Evolutionary conservation across 306 rosid species (phyloP), one percentile per base, ranked within the genome.

Genomic region (Fragaria nilgerrensis): DNA sequence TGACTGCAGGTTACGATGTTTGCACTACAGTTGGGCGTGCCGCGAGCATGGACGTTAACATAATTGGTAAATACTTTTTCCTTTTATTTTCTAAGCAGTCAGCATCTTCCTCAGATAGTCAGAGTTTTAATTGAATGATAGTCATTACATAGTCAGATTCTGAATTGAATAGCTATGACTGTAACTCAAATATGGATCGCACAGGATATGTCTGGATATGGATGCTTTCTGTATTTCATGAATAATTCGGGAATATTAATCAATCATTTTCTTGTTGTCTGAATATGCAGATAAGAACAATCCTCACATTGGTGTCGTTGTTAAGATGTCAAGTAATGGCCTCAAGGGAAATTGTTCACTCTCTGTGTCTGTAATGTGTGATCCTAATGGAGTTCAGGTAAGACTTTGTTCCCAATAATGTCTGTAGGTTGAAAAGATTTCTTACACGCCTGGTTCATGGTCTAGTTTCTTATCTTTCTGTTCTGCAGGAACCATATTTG

Each of bases 351-450:
- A 87, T 65, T 95, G 98, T 85, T 95, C 98, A 0, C 90, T 95
- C 55, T 87, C 97, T 8, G 98, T 95, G 63, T 90, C 97, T 63
- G 88, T 95, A 67, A 82, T 89, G 64, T 95, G 98, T 80, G 70
- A 88, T 84, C 79, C 73, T 74, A 80, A 84, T 67, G 93, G 90
- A 63, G 63, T 88, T 82, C 87, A 95, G 87, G 98, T 88, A 86
- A 81, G 77, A 55, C n/a, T 64, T 80, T 74, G 27, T 63, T 64
- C 76, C 15, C 11, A 7, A 15, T 69, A 63, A 45, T 27, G 36
- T 56, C 62, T 80, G 48, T 69, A 72, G 63, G 76, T 68, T 68
- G 47, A 78, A 79, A 69, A 32, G 73, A 56, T 32, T 53, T 70
- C 47, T 52, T 81, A 45, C 59, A 72, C 71, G 75, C 75, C 49